Evolutionary conservation across 2,329 filamentous ascomycete species (phyloP), one percentile per base, ranked within the genome.

Genomic region (Fusarium verticillioides): DNA sequence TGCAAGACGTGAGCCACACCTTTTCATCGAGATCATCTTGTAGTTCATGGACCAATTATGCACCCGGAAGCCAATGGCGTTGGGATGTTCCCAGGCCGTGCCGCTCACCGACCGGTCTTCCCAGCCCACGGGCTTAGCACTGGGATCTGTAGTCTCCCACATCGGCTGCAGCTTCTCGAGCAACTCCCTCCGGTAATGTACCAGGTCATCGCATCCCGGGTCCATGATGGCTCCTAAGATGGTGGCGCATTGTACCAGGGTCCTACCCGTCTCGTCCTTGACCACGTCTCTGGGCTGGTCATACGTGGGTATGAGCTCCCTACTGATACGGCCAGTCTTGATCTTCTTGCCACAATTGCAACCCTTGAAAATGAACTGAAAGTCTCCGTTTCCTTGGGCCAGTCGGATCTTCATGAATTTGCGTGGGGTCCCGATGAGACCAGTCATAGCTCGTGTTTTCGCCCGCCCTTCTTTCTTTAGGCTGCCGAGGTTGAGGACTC

Each of bases 371-470:
- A 15, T 49, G 46, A 49, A 49, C 1, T 49, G 46, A 18, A 49
- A 49, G 0, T 49, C 46, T 32, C 46, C 21, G 2, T 49, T 49
- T 12, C 28, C 46, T n/a, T 49, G 46, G 28, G 21, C 32, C 0
- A 49, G 46, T 4, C 46, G 13, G 46, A 49, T 49, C 46, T 49
- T 49, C 46, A 49, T 49, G 28, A 49, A 32, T 28, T 49, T 49
- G 13, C 46, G 46, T 18, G 46, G 46, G 7, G 46, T 49, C 7
- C 46, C 46, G 9, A 49, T 32, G 9, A 49, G 46, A 7, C 46
- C 46, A 12, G 46, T 49, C 46, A 32, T 49, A 1, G 46, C 46
- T 18, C 4, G 3, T n/a, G 46, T 4, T n/a, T 49, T 49, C 21
- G 28, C 46, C 1, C 46, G 26, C 13, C 46, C 46, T 49, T 49